phyloP scores from a whole-genome alignment of 2,329 filamentous ascomycete species.

The Penicillium sp. region DNA sequence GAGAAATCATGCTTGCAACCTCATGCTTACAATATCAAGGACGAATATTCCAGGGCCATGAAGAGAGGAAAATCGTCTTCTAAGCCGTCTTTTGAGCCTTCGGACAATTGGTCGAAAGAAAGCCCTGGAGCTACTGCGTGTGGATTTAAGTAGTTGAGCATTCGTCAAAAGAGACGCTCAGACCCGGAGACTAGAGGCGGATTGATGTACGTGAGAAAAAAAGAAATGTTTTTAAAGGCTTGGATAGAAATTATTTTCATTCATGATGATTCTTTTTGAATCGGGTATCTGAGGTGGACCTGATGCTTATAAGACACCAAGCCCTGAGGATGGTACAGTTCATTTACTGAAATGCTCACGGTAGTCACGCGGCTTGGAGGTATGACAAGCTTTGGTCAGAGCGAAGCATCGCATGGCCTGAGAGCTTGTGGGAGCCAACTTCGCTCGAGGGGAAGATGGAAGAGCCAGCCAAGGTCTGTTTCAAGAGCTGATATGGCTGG shows the following conservation, averaged over 20 bases:
- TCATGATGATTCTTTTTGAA: slow-evolving; percentile 11
- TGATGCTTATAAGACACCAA: slow-evolving; percentile 1
- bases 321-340: neutral
- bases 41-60: neutral
- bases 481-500: slow-evolving; percentile 3
- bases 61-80: too few relatives aligned
- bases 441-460: neutral
- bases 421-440: slow-evolving; percentile 1
- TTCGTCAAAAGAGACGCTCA: too few relatives aligned
- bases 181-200: neutral
- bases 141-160: too few relatives aligned
- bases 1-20: neutral
- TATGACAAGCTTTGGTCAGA: neutral
- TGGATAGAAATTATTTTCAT: neutral
- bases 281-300: slow-evolving; percentile 11
- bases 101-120: too few relatives aligned
- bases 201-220: neutral
- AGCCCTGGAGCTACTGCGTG: too few relatives aligned
- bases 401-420: neutral
- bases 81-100: too few relatives aligned
- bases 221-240: neutral
- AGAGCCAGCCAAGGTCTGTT: slow-evolving; percentile 6
- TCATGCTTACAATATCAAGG: neutral
- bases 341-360: slow-evolving; percentile 6
- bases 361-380: neutral